Percentiles rank a stretch among this genome's conserved stretches.
These are phyloP conservation scores for Populus tremula DNA, from an alignment of 345 rosid genomes.

Conservation along the genomic window DNA sequence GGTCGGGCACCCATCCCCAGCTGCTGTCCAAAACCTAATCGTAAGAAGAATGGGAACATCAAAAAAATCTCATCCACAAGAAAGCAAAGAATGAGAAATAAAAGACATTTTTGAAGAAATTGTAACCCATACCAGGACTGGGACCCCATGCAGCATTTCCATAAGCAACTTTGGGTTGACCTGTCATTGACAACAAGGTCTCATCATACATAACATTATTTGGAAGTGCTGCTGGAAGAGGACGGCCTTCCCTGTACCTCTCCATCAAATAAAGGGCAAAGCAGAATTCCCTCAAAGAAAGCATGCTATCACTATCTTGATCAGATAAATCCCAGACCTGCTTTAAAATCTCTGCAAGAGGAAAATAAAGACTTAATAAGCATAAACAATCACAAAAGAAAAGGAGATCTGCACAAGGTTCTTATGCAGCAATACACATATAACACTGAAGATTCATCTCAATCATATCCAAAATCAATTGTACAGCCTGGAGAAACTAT, in stretches of 20 bases:
- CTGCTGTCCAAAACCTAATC: constrained; percentile 69
- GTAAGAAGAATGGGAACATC: constrained; percentile 12
- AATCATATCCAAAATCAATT: not conserved
- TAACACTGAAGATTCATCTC: not conserved
- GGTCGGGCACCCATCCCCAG: constrained; percentile 55
- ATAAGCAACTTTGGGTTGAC: constrained; percentile 59
- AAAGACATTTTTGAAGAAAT: constrained; percentile 15
- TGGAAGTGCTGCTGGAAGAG: constrained; percentile 82
- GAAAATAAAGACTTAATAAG: constrained; percentile 4
- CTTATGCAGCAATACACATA: not conserved
- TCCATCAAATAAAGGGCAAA: constrained; percentile 95
- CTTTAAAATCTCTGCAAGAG: constrained; percentile 74
- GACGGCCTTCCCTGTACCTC: constrained; percentile 86
- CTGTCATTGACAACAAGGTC: constrained; percentile 76
- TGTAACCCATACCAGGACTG: constrained; percentile 50
- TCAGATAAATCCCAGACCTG: constrained; percentile 98
- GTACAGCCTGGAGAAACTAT: not conserved
- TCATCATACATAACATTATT: constrained; percentile 80
- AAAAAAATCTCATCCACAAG: constrained; percentile 20
- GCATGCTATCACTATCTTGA: constrained; percentile 98
- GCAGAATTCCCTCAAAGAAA: constrained; percentile 96
- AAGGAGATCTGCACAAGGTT: not conserved
- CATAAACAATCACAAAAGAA: not conserved
- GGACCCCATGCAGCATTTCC: constrained; percentile 80
- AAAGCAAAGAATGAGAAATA: constrained; percentile 18